phyloP scores from a whole-genome alignment of 2,329 filamentous ascomycete genomes.

The Verticillium nonalfalfae region DNA sequence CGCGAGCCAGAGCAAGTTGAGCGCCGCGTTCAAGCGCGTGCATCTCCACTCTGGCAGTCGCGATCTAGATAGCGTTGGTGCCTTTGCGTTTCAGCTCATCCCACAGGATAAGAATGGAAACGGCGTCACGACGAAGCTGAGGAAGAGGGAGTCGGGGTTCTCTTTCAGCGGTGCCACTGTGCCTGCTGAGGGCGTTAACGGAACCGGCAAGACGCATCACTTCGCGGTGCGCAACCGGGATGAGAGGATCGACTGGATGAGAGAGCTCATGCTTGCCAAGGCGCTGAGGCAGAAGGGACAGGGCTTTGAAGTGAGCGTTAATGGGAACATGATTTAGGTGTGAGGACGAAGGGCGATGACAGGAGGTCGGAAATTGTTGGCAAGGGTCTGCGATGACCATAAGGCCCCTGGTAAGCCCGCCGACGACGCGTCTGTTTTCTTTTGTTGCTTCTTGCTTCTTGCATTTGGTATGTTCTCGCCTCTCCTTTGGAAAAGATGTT shows the following conservation, averaged over 20 bases:
- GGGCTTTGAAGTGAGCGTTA: conserved; percentile 76
- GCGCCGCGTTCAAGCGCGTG: conserved; percentile 79
- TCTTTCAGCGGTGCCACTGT: conserved; percentile 16
- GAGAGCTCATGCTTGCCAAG: conserved; percentile 86
- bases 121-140: conserved; percentile 33
- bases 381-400: too few relatives aligned
- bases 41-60: conserved; percentile 44
- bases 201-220: conserved; percentile 79
- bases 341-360: neutral
- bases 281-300: conserved; percentile 78
- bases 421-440: neutral
- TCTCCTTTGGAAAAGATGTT: neutral
- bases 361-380: too few relatives aligned
- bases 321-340: conserved; percentile 64
- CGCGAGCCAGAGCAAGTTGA: conserved; percentile 72
- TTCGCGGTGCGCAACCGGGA: conserved; percentile 85
- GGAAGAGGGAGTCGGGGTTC: conserved; percentile 39
- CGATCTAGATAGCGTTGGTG: conserved; percentile 53
- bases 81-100: conserved; percentile 81
- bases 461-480: neutral
- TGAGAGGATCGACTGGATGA: conserved; percentile 96
- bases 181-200: conserved; percentile 43
- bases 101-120: conserved; percentile 56
- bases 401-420: neutral
- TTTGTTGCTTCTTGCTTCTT: too few relatives aligned